phyloP scores from a whole-genome alignment of 192 early-diverging fungal species.

The Lobosporangium transversale region DNA sequence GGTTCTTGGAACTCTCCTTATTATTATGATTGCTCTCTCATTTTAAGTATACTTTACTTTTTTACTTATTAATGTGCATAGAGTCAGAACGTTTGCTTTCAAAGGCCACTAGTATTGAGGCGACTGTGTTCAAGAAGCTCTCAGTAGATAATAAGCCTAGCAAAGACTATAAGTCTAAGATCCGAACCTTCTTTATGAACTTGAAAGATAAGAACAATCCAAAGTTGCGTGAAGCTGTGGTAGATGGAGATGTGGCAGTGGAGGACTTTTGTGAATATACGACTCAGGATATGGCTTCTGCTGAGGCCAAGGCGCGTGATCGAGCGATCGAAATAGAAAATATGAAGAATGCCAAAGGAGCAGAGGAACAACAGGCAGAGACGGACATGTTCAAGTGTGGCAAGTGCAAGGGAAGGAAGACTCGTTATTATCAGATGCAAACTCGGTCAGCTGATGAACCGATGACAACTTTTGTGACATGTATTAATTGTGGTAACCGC shows the following conservation, averaged over 20 bases:
- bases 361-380: conserved; percentile 76
- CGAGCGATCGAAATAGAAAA: conserved; percentile 76
- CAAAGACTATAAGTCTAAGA: conserved; percentile 74
- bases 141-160: conserved; percentile 47
- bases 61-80: conserved; percentile 15
- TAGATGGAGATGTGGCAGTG: conserved; percentile 72
- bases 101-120: conserved; percentile 71
- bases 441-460: conserved; percentile 98
- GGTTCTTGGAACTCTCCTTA: neutral
- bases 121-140: conserved; percentile 66
- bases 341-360: conserved; percentile 82
- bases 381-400: conserved; percentile 96
- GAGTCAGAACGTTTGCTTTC: conserved; percentile 64
- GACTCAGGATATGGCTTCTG: conserved; percentile 89
- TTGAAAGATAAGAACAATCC: conserved; percentile 84
- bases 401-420: conserved; percentile 88
- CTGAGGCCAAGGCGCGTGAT: conserved; percentile 78
- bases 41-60: neutral
- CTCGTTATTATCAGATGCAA: conserved; percentile 96
- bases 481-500: conserved; percentile 81
- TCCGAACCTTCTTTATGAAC: conserved; percentile 83
- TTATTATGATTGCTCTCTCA: neutral
- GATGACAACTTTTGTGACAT: conserved; percentile 98
- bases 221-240: conserved; percentile 71
- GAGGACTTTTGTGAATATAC: conserved; percentile 69